phyloP scores from a whole-genome alignment of 352 stramenopile species.

The Phytophthora tubulina region DNA sequence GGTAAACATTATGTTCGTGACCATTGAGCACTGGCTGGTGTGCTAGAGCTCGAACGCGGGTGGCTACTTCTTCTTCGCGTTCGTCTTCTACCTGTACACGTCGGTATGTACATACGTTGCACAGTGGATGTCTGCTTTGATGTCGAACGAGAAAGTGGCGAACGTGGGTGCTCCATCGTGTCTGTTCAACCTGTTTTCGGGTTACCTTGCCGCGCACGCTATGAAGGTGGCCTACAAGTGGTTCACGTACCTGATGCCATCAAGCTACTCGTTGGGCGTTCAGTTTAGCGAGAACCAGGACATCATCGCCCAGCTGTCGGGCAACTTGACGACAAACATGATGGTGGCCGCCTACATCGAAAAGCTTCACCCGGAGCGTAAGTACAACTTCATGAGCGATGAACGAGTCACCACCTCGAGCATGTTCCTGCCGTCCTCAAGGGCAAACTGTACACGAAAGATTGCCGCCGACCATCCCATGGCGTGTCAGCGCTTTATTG shows the following conservation, averaged over 20 bases:
- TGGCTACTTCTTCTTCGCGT: constrained; percentile 27
- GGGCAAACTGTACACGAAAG: too few species aligned
- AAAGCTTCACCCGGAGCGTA: constrained; percentile 46
- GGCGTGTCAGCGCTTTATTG: too few species aligned
- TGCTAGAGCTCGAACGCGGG: constrained; percentile 43
- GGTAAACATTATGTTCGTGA: constrained; percentile 53
- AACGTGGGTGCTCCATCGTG: too few species aligned
- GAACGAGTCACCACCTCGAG: too few species aligned
- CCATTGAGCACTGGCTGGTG: constrained; percentile 69
- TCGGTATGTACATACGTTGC: too few species aligned
- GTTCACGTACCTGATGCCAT: constrained; percentile 70
- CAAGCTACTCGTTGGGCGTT: constrained; percentile 53
- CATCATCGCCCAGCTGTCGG: constrained; percentile 15
- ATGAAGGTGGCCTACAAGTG: constrained; percentile 66
- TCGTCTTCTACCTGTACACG: too few species aligned
- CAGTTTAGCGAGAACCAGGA: constrained; percentile 45
- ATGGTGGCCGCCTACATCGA: constrained; percentile 47
- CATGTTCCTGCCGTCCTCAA: too few species aligned
- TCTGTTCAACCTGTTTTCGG: not conserved
- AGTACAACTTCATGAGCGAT: constrained; percentile 63
- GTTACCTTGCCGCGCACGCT: constrained; percentile 56
- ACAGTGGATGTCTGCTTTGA: too few species aligned
- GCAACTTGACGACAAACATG: constrained; percentile 13
- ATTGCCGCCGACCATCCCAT: too few species aligned
- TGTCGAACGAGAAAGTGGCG: too few species aligned